These are phyloP conservation scores for Russula earlei DNA, from an alignment of 768 basidiomycete species.

Conservation along the genomic window DNA sequence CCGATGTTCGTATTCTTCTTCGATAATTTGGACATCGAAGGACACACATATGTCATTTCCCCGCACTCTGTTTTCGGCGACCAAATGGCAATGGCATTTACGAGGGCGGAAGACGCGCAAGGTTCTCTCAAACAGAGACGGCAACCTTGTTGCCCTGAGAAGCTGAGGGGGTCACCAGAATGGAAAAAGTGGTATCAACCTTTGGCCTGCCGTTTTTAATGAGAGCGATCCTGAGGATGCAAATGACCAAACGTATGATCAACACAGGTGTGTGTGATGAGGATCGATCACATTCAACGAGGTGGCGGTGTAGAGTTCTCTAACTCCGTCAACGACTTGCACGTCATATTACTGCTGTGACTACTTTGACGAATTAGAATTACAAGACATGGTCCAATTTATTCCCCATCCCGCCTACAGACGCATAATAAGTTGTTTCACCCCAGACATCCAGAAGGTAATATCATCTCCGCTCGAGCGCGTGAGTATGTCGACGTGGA, in stretches of 20 bases:
- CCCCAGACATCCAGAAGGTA: constrained; percentile 76
- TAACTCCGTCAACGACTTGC: no score
- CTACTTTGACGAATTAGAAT: not conserved
- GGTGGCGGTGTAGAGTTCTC: no score
- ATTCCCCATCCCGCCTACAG: constrained; percentile 30
- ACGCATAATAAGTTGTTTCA: constrained; percentile 79
- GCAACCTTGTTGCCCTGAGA: not conserved
- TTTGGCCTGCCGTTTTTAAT: not conserved
- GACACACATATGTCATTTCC: constrained; percentile 1
- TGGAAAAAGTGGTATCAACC: not conserved
- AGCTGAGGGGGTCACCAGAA: not conserved
- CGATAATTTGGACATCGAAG: not conserved
- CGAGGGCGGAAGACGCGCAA: not conserved
- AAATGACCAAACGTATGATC: no score
- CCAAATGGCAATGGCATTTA: not conserved
- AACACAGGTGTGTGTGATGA: no score
- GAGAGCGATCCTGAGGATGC: not conserved
- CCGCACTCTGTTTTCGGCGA: not conserved
- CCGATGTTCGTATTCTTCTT: not conserved
- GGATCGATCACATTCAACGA: no score
- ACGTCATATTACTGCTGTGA: not conserved
- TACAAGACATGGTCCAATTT: not conserved
- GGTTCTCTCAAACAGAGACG: not conserved
- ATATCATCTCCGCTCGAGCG: constrained; percentile 75
- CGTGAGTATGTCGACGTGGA: constrained; percentile 83